Evolutionary conservation across 2,329 filamentous ascomycete species (phyloP).

Genomic region (Arthrobotrys conoides): DNA sequence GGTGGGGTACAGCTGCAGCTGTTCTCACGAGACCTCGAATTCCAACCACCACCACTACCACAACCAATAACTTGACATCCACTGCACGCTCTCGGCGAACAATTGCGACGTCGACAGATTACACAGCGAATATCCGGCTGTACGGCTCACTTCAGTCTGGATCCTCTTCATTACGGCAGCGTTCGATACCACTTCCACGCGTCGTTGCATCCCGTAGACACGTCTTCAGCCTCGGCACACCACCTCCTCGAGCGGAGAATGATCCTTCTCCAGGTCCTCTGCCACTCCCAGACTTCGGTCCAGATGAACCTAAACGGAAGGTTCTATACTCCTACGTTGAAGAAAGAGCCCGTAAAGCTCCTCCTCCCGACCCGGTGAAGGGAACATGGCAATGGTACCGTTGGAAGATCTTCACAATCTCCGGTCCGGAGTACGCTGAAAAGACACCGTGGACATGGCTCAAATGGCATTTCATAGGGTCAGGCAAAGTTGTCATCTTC

Average conservation of each 20-base stretch:
- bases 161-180: constrained; percentile 42
- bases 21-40: constrained; percentile 50
- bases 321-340: constrained; percentile 45
- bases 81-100: constrained; percentile 27
- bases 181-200: constrained; percentile 21
- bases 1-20: constrained; percentile 47
- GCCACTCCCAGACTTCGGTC: constrained; percentile 34
- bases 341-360: constrained; percentile 38
- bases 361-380: constrained; percentile 46
- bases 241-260: constrained; percentile 18
- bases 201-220: constrained; percentile 29
- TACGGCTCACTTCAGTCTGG: constrained; percentile 38
- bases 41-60: background rate
- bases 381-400: constrained; percentile 49
- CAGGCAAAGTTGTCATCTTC: constrained; percentile 45
- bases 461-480: constrained; percentile 44
- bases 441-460: constrained; percentile 54
- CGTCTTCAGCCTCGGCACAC: constrained; percentile 27
- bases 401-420: constrained; percentile 45
- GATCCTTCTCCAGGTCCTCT: constrained; percentile 23
- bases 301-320: constrained; percentile 48
- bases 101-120: constrained; percentile 49
- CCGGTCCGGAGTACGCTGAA: constrained; percentile 42
- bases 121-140: constrained; percentile 26
- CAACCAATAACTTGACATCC: constrained; percentile 1